phyloP scores from a whole-genome alignment of 177 flowering plant genomes.

The Tripterygium wilfordii region DNA sequence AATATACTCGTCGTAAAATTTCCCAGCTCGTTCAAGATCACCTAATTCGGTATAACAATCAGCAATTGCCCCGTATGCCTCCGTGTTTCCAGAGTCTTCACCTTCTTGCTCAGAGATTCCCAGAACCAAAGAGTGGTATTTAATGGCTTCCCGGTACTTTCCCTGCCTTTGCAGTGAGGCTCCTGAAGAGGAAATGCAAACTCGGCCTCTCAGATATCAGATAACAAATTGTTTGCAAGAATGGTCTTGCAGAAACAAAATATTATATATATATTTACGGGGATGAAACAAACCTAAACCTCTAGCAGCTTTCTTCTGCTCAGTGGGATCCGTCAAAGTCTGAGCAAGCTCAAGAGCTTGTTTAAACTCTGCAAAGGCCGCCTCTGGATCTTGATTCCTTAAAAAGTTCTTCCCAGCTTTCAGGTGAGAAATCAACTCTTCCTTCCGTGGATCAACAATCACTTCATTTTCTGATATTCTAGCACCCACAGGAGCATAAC shows the following conservation, averaged over 20 bases:
- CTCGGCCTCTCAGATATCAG: no score
- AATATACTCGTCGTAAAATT: slow-evolving; percentile 76
- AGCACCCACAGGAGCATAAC: slow-evolving; percentile 82
- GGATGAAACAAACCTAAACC: slow-evolving; percentile 67
- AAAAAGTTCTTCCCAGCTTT: slow-evolving; percentile 77
- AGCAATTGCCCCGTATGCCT: slow-evolving; percentile 97
- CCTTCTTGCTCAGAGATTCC: slow-evolving; percentile 59
- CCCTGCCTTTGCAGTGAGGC: slow-evolving; percentile 60
- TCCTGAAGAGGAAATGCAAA: no score
- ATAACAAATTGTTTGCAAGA: no score
- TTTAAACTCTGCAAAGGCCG: slow-evolving; percentile 68
- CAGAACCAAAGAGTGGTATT: slow-evolving; percentile 17
- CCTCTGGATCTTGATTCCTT: slow-evolving; percentile 75
- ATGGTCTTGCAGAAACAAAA: no score
- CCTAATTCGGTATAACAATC: slow-evolving; percentile 98
- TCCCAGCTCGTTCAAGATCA: slow-evolving; percentile 79
- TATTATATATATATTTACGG: no score
- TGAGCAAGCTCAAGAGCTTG: slow-evolving; percentile 82
- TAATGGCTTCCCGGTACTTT: slow-evolving; percentile 52
- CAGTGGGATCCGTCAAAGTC: slow-evolving; percentile 58
- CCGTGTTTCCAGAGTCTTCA: slow-evolving; percentile 84
- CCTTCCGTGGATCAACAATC: slow-evolving; percentile 70
- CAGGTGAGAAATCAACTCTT: slow-evolving; percentile 60
- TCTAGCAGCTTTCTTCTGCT: slow-evolving; percentile 96
- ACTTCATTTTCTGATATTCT: slow-evolving; percentile 65